A percentile compares a stretch with the other conserved stretches of the same genome.
These are phyloP conservation scores for Boletus sp. DNA, from an alignment of 768 basidiomycete species.

Conservation along the genomic window DNA sequence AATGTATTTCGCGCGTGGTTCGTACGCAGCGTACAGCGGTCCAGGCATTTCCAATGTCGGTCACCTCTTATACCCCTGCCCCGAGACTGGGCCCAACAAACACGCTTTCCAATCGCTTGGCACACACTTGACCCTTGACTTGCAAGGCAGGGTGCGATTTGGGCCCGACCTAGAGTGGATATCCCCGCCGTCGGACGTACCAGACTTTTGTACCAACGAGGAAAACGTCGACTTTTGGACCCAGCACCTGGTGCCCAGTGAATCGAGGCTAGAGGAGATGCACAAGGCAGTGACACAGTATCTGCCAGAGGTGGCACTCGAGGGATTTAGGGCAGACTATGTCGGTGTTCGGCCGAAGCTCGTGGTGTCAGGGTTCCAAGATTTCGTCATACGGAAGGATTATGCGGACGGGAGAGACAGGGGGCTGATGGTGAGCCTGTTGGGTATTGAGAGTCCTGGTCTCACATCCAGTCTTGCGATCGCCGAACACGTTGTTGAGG, in stretches of 20 bases:
- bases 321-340: slow-evolving; percentile 77
- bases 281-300: slow-evolving; percentile 70
- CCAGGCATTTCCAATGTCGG: slow-evolving; percentile 65
- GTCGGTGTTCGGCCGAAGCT: slow-evolving; percentile 87
- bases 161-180: slow-evolving; percentile 95
- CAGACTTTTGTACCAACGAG: slow-evolving; percentile 32
- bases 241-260: slow-evolving; percentile 60
- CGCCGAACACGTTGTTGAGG: slow-evolving; percentile 76
- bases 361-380: slow-evolving; percentile 79
- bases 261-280: slow-evolving; percentile 62
- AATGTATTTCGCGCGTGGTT: slow-evolving; percentile 80
- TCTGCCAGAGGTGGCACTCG: slow-evolving; percentile 58
- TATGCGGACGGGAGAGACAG: slow-evolving; percentile 42
- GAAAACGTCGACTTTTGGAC: slow-evolving; percentile 76
- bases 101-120: slow-evolving; percentile 83
- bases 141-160: slow-evolving; percentile 83
- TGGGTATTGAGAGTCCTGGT: slow-evolving; percentile 93
- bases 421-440: slow-evolving; percentile 67
- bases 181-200: slow-evolving; percentile 42
- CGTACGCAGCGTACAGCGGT: slow-evolving; percentile 86
- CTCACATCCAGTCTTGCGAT: slow-evolving; percentile 86
- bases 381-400: slow-evolving; percentile 75
- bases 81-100: slow-evolving; percentile 54
- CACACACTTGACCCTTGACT: slow-evolving; percentile 86
- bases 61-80: slow-evolving; percentile 91